These are phyloP conservation scores for Amborella trichopoda DNA, from an alignment of 164 flowering plant genomes.

Conservation along the genomic window DNA sequence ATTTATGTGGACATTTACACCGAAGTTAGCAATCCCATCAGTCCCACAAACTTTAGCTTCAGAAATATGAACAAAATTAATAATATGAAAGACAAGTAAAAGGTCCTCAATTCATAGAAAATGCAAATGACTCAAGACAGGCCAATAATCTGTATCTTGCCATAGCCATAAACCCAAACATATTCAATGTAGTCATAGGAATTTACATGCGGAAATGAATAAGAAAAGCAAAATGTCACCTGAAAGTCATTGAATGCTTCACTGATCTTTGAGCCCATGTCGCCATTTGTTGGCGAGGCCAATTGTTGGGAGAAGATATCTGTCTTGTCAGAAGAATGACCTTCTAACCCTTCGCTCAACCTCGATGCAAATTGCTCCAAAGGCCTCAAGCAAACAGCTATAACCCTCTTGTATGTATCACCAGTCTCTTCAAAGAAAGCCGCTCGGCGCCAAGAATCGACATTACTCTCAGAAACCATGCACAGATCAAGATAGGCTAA, in stretches of 20 bases:
- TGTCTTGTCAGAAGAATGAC: slow-evolving; percentile 26
- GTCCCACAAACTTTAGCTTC: no score
- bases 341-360: slow-evolving; percentile 46
- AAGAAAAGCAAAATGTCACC: slow-evolving; percentile 27
- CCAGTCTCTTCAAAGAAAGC: slow-evolving; percentile 97
- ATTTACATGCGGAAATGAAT: no score
- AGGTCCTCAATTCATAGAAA: no score
- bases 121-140: no score
- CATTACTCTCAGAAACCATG: slow-evolving; percentile 83
- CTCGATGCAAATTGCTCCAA: slow-evolving; percentile 53
- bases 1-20: no score
- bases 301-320: slow-evolving; percentile 48
- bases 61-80: no score
- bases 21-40: no score
- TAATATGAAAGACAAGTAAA: no score
- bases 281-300: slow-evolving; percentile 27
- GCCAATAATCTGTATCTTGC: no score
- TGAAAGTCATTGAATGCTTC: slow-evolving; percentile 51
- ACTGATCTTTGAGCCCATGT: slow-evolving; percentile 22
- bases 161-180: no score
- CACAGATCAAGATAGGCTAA: slow-evolving; percentile 89
- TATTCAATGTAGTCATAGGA: no score
- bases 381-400: slow-evolving; percentile 67
- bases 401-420: slow-evolving; percentile 79
- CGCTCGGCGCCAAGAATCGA: slow-evolving; percentile 88